Evolutionary conservation across 2,329 filamentous ascomycete species (phyloP).

Genomic region (Cercospora sp.): DNA sequence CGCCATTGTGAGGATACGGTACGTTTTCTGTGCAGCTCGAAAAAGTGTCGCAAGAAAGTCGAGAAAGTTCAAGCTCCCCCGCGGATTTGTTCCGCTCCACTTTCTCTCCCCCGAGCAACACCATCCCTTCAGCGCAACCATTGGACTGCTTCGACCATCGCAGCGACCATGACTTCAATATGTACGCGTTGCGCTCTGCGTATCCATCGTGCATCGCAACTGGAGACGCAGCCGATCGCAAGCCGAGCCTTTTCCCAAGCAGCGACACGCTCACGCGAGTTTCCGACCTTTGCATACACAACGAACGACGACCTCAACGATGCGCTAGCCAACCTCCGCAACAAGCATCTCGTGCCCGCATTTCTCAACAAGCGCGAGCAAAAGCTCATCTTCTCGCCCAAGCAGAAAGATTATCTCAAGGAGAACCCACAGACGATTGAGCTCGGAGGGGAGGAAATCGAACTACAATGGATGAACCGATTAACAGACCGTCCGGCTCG

Average conservation of each 20-base stretch:
- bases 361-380: constrained; percentile 46
- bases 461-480: constrained; percentile 39
- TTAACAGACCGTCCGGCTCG: constrained; percentile 36
- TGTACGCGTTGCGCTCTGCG: constrained; percentile 39
- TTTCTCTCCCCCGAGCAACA: not conserved
- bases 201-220: constrained; percentile 32
- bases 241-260: constrained; percentile 34
- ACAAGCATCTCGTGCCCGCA: constrained; percentile 48
- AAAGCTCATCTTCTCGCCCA: constrained; percentile 46
- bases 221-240: constrained; percentile 18
- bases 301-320: constrained; percentile 45
- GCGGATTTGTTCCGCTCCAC: constrained; percentile 5
- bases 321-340: constrained; percentile 45
- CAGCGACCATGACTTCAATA: constrained; percentile 28
- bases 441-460: constrained; percentile 45
- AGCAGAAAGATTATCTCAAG: constrained; percentile 45
- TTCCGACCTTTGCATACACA: constrained; percentile 47
- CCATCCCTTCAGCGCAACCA: not conserved
- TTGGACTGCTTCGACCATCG: not conserved
- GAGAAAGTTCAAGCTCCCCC: constrained; percentile 5
- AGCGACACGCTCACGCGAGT: constrained; percentile 21
- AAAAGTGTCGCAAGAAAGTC: constrained; percentile 1
- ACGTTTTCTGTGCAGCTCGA: not conserved
- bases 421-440: constrained; percentile 47
- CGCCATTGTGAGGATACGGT: constrained; percentile 27